These are phyloP conservation scores for Fonsecaea monophora DNA, from an alignment of 2,329 filamentous ascomycete genomes.

Conservation along the genomic window DNA sequence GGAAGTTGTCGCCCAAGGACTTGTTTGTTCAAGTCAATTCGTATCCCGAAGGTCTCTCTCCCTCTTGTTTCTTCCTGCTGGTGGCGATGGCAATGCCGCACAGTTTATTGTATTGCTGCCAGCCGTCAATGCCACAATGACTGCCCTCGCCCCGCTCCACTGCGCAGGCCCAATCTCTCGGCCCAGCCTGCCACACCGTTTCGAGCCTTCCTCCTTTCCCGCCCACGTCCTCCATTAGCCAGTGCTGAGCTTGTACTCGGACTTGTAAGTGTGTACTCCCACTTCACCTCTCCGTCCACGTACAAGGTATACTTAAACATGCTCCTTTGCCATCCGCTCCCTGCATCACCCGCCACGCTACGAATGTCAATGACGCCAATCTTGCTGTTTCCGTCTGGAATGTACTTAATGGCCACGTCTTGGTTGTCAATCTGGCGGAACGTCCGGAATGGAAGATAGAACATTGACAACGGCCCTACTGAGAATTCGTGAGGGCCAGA, in stretches of 20 bases:
- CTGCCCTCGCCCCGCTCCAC: neutral
- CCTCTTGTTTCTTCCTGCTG: too few species aligned
- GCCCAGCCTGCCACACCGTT: slow-evolving; percentile 3
- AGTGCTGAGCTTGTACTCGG: slow-evolving; percentile 37
- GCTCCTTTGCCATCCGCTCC: slow-evolving; percentile 60
- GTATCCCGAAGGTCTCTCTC: too few species aligned
- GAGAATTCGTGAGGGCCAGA: slow-evolving; percentile 81
- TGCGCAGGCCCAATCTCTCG: neutral
- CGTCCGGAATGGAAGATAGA: slow-evolving; percentile 83
- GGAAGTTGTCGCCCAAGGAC: too few species aligned
- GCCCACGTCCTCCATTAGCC: neutral
- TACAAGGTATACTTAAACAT: slow-evolving; percentile 81
- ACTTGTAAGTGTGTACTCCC: slow-evolving; percentile 62
- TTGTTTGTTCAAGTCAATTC: too few species aligned
- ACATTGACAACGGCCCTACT: slow-evolving; percentile 89
- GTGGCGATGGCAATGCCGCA: too few species aligned
- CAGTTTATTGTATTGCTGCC: too few species aligned
- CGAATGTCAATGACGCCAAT: slow-evolving; percentile 84
- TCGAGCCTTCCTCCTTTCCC: slow-evolving; percentile 1
- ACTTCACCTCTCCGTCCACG: slow-evolving; percentile 78
- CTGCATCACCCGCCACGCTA: slow-evolving; percentile 22
- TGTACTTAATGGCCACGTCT: slow-evolving; percentile 83
- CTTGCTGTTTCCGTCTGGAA: slow-evolving; percentile 84
- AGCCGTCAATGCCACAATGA: slow-evolving; percentile 1
- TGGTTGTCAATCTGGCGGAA: slow-evolving; percentile 82